phyloP scores from a whole-genome alignment of 2,329 filamentous ascomycete species.

The Davidsoniella australis region DNA sequence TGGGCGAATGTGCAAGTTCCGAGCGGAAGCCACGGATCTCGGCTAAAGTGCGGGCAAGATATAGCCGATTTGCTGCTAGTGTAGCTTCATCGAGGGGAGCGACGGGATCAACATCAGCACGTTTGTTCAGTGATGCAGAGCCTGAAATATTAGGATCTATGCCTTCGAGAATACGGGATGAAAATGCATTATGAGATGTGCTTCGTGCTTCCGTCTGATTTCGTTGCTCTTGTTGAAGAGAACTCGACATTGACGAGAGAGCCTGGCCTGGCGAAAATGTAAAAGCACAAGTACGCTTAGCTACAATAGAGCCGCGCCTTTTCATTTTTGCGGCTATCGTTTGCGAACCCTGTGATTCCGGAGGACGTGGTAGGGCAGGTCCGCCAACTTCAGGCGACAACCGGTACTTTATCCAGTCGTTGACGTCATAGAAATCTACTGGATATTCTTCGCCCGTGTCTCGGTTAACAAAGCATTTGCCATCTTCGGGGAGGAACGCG shows the following conservation, averaged over 20 bases:
- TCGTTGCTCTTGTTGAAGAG: not conserved
- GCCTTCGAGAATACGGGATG: not conserved
- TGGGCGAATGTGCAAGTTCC: slow-evolving; percentile 46
- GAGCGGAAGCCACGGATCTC: slow-evolving; percentile 59
- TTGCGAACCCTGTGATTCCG: not conserved
- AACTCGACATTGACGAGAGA: not conserved
- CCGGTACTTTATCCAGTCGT: slow-evolving; percentile 63
- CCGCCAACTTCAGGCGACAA: slow-evolving; percentile 21
- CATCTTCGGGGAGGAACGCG: slow-evolving; percentile 69
- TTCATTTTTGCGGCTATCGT: slow-evolving; percentile 7
- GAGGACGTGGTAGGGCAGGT: slow-evolving; percentile 3
- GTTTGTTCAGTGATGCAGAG: no score
- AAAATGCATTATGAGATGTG: not conserved
- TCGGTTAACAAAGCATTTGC: slow-evolving; percentile 74
- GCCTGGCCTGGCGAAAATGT: slow-evolving; percentile 6
- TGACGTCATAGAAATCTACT: slow-evolving; percentile 66
- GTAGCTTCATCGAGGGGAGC: slow-evolving; percentile 1
- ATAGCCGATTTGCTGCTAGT: slow-evolving; percentile 24
- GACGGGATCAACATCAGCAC: not conserved
- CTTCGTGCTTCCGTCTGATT: not conserved
- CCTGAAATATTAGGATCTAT: not conserved
- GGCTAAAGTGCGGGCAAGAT: slow-evolving; percentile 58
- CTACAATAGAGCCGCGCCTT: slow-evolving; percentile 4
- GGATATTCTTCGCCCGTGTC: slow-evolving; percentile 62
- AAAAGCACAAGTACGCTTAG: slow-evolving; percentile 6